Evolutionary conservation across 2,329 filamentous ascomycete genomes (phyloP), one percentile per base, ranked within the genome.

Genomic region (Trichoderma sp.): DNA sequence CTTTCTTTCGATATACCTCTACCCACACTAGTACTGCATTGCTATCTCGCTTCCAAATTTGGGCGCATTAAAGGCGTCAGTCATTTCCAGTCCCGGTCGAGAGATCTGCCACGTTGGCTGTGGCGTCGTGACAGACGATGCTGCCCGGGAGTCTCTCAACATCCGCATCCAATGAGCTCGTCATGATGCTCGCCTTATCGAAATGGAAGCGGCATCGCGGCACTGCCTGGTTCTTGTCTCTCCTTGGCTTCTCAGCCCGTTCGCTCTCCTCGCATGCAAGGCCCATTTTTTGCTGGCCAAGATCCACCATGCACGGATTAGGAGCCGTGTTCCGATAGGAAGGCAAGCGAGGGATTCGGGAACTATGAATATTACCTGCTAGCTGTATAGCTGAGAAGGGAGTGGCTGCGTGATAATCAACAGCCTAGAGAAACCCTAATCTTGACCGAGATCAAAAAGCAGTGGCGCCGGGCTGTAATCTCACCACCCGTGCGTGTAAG

Each of bases 81-180:
- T 57, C 52, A 24, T 43, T 57, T 33, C 24, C 19, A 27, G 27
- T 43, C 52, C 35, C 13, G 27, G 27, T 35, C 52, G 27, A 27
- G 35, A 57, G 27, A 61, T 43, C 49, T 53, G 66, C 58, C 66
- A 68, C 58, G 56, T 68, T 55, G 19, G 49, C 57, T 56, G 66
- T 62, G 66, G 66, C 57, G 58, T 37, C 21, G 52, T 68, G 66
- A 62, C 62, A 62, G 58, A 68, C 58, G 37, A 52, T 24, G 33
- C 19, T 53, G 11, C 33, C 16, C 29, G 27, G 21, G 35, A 43
- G 7, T 29, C 24, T 56, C 19, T 13, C 31, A 57, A 33, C 29
- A 52, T 31, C 27, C 35, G 43, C 19, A 5, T 24, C 62, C 62
- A 65, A 65, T 57, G 27, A 47, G 37, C 11, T n/a, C 24, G 16